phyloP scores from a whole-genome alignment of 345 rosid genomes.

The Arabidopsis suecica region DNA sequence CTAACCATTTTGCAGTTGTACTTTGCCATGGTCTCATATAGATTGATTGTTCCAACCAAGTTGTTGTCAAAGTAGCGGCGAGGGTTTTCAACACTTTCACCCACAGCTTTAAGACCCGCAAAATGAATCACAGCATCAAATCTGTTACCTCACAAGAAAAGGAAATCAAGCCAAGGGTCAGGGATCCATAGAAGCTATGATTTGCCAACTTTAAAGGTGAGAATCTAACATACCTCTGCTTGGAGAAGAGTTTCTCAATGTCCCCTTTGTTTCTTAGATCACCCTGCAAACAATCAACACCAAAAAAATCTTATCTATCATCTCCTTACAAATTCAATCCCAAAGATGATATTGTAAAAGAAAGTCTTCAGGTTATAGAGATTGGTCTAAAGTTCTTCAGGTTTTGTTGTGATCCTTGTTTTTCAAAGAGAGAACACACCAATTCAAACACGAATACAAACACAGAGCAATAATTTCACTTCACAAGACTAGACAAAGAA shows the following conservation, averaged over 20 bases:
- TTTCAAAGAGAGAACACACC: slow-evolving; percentile 12
- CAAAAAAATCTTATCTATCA: background rate
- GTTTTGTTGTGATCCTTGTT: slow-evolving; percentile 5
- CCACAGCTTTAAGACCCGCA: slow-evolving; percentile 93
- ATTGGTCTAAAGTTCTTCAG: background rate
- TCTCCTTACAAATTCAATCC: background rate
- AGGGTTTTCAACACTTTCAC: slow-evolving; percentile 82
- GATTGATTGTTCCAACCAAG: slow-evolving; percentile 76
- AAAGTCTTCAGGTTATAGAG: background rate
- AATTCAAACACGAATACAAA: background rate
- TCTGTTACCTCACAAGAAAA: slow-evolving; percentile 48
- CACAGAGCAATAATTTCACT: background rate
- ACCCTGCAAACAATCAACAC: slow-evolving; percentile 58
- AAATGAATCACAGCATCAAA: slow-evolving; percentile 95
- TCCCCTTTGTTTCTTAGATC: slow-evolving; percentile 88
- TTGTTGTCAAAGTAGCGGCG: slow-evolving; percentile 83
- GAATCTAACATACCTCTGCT: slow-evolving; percentile 55
- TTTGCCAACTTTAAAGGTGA: background rate
- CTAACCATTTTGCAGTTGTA: slow-evolving; percentile 73
- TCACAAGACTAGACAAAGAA: slow-evolving; percentile 11
- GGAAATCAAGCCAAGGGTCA: background rate
- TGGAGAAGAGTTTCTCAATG: slow-evolving; percentile 77
- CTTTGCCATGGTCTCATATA: slow-evolving; percentile 75
- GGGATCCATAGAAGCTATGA: slow-evolving; percentile 15
- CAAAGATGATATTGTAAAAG: background rate